A percentile compares a stretch with the other conserved stretches of the same genome.
These are phyloP conservation scores for Prinsepia uniflora DNA, from an alignment of 306 rosid genomes.

Conservation along the genomic window DNA sequence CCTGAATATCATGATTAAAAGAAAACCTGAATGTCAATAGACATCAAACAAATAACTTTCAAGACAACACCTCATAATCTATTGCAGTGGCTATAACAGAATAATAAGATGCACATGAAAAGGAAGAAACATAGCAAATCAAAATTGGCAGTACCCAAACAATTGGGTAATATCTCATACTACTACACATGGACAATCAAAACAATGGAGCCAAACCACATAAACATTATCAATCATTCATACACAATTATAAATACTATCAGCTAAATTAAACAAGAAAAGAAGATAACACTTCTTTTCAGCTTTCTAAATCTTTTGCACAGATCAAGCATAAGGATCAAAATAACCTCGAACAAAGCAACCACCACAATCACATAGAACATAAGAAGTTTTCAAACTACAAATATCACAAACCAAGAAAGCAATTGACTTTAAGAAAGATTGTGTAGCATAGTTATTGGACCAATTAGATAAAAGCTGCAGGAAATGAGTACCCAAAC, in stretches of 20 bases:
- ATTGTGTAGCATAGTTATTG: constrained; percentile 11
- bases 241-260: too few relatives aligned
- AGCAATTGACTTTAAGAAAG: constrained; percentile 23
- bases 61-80: constrained; percentile 24
- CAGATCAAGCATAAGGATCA: neutral
- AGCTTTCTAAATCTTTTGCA: constrained; percentile 1
- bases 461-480: constrained; percentile 27
- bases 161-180: neutral
- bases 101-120: constrained; percentile 9
- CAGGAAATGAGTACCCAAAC: constrained; percentile 17
- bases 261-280: too few relatives aligned
- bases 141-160: neutral
- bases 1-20: constrained; percentile 41
- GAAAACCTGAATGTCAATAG: constrained; percentile 22
- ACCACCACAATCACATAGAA: constrained; percentile 10
- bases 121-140: neutral
- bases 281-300: neutral
- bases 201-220: too few relatives aligned
- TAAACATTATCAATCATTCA: too few relatives aligned
- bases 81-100: constrained; percentile 10
- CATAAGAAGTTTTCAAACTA: constrained; percentile 11
- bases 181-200: too few relatives aligned
- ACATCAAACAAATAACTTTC: constrained; percentile 24
- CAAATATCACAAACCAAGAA: constrained; percentile 27
- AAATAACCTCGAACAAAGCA: constrained; percentile 1